Evolutionary conservation across 225 moss, liverwort and hornwort species (phyloP).

Genomic region (Pseudoscleropodium purum): DNA sequence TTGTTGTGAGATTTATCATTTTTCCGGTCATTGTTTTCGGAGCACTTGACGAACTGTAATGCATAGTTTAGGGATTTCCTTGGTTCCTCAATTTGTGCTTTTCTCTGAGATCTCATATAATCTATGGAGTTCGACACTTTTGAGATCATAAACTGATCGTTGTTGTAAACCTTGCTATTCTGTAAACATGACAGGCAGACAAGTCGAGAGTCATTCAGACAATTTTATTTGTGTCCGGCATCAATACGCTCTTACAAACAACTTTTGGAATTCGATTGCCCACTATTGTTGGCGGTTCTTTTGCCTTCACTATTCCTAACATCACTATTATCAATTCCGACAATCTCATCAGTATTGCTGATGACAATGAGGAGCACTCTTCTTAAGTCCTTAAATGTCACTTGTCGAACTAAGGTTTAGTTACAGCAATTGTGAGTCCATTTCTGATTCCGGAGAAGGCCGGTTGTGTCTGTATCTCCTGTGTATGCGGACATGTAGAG

Average conservation of each 20-base stretch:
- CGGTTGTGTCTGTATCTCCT: background rate
- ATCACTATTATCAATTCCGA: conserved; percentile 82
- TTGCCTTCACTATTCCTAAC: conserved; percentile 81
- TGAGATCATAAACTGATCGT: background rate
- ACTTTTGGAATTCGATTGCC: conserved; percentile 96
- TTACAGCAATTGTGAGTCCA: background rate
- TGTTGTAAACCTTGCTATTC: background rate
- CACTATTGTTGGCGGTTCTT: conserved; percentile 82
- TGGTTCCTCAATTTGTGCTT: background rate
- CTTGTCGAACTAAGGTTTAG: background rate
- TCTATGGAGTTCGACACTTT: background rate
- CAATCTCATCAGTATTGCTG: conserved; percentile 68
- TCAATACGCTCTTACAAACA: conserved; percentile 88
- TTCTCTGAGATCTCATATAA: background rate
- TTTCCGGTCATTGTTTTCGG: background rate
- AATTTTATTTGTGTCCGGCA: conserved; percentile 83
- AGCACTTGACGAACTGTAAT: background rate
- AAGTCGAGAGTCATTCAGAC: conserved; percentile 98
- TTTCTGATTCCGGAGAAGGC: background rate
- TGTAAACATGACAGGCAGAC: conserved; percentile 48
- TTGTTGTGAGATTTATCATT: background rate
- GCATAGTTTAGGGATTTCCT: background rate
- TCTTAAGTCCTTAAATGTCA: background rate
- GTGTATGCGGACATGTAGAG: background rate
- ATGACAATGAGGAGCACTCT: conserved; percentile 61